Evolutionary conservation across 1,139 yeast genomes (phyloP), one percentile per base, ranked within the genome.

Genomic region (Candida tetrigidarum): DNA sequence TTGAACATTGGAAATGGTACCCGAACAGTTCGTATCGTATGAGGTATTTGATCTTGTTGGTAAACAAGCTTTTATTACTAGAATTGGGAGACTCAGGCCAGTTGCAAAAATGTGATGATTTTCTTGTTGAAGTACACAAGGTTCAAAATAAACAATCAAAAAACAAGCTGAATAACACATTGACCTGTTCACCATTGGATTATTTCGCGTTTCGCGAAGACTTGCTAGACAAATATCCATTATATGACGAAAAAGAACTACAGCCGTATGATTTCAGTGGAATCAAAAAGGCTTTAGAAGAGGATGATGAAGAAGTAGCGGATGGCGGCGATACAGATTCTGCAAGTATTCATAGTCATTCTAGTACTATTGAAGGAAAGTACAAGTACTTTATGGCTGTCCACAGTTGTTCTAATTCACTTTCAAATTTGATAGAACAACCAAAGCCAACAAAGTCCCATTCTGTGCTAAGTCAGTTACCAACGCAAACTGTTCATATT

Each of bases 181-280:
- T 81, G 38, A 69, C 75, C 0, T 81, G 90, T 28, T 83, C 96
- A 2, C 93, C 96, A 0, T 65, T 90, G 27, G 96, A 90, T 54
- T 91, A 88, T 60, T 83, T 81, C 59, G 83, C 88, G 4, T 89
- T 87, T 57, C 74, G 90, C 49, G 87, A 86, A 50, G 96, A 90
- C 52, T 64, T 91, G 5, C 64, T 76, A 3, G 81, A 91, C 19
- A 78, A 96, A 51, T 91, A 83, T 58, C 97, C 98, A 0, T 67
- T 87, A 4, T 84, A 75, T 51, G 64, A 74, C 26, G 57, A 50
- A 10, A 41, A 49, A 6, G 44, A 53, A 45, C 27, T 48, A 15
- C 44, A 47, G 27, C 48, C 56, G 9, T 57, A 51, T 47, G 62
- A 60, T 29, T 57, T 60, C 42, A 44, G 50, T 23, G 56, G 53